Evolutionary conservation across 2,329 filamentous ascomycete genomes (phyloP), one percentile per base, ranked within the genome.

Genomic region (Alternaria arbusti): DNA sequence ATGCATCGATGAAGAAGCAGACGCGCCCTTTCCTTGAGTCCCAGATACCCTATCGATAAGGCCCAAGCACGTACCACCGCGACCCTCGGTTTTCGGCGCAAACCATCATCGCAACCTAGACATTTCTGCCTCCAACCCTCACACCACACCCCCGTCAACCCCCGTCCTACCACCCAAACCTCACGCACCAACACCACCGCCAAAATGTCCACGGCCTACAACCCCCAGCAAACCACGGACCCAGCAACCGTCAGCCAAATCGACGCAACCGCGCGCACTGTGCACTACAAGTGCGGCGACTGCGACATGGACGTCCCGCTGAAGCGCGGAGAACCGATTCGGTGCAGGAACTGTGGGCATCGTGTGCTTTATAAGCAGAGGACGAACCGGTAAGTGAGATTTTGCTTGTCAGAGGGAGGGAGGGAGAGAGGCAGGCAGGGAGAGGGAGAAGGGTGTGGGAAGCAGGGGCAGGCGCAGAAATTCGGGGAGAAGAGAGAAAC

Each of bases 321-420:
- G 72, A 91, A 91, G 81, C 88, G 90, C 70, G 90, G 89, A 66
- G 93, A 96, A 74, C 89, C 91, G 32, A 95, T 97, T 71, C 87
- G 93, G 26, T 97, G 94, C 86, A 91, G 92, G 81, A 92, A 94
- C 82, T 99, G 96, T 81, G 96, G 96, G 8, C 96, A 97, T 76
- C 90, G 96, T 70, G 94, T 99, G 65, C 83, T 99, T 71, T 98
- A 98, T 84, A 99, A 99, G 88, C 93, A 97, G 88, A 85, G 96
- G 78, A 99, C 96, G 47, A 97, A 97, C 86, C 89, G 96, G 96
- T 97, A 80, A 82, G 91, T 83, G 44, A 23, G 43, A 47, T 54
- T n/a, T 30, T 6, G n/a, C n/a, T n/a, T n/a, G n/a, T n/a, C n/a
- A n/a, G n/a, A n/a, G n/a, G n/a, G n/a, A n/a, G n/a, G n/a, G n/a